A percentile compares a stretch with the other conserved stretches of the same genome.
Evolutionary conservation across 2,329 filamentous ascomycete genomes (phyloP).

Genomic region (Colletotrichum caudatum): DNA sequence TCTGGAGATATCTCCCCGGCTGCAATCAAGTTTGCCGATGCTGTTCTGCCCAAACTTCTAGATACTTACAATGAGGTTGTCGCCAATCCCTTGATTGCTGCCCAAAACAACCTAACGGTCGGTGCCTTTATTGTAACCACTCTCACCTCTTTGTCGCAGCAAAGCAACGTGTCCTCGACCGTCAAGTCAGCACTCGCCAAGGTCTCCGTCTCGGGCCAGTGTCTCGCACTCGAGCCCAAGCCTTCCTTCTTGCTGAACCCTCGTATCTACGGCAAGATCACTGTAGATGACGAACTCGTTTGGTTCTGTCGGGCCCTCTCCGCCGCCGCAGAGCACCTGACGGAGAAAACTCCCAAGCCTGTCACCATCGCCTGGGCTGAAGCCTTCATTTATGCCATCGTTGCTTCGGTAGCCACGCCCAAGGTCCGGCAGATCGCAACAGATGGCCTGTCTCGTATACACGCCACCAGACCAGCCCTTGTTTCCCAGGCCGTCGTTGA

Average conservation of each 20-base stretch:
- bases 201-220: conserved; percentile 72
- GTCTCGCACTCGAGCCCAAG: conserved; percentile 79
- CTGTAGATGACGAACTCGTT: conserved; percentile 77
- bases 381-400: conserved; percentile 83
- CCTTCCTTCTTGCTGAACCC: conserved; percentile 88
- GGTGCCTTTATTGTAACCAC: conserved; percentile 81
- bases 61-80: conserved; percentile 82
- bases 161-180: conserved; percentile 66
- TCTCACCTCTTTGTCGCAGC: conserved; percentile 67
- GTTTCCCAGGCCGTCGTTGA: conserved; percentile 74
- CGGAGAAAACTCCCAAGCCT: conserved; percentile 59
- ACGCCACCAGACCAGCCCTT: conserved; percentile 67
- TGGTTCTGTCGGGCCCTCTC: conserved; percentile 82
- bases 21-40: conserved; percentile 65
- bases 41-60: conserved; percentile 66
- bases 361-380: conserved; percentile 83
- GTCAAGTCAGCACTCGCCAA: conserved; percentile 63
- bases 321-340: conserved; percentile 68
- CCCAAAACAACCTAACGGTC: conserved; percentile 85
- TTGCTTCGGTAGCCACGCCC: conserved; percentile 70
- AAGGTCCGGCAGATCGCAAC: conserved; percentile 73
- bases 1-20: conserved; percentile 44
- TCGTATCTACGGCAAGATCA: conserved; percentile 85
- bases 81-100: conserved; percentile 81
- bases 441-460: conserved; percentile 72